Conservation (phyloP, 1,284 basidiomycete genomes). For the Fomitiporia mediterranea region DNA sequence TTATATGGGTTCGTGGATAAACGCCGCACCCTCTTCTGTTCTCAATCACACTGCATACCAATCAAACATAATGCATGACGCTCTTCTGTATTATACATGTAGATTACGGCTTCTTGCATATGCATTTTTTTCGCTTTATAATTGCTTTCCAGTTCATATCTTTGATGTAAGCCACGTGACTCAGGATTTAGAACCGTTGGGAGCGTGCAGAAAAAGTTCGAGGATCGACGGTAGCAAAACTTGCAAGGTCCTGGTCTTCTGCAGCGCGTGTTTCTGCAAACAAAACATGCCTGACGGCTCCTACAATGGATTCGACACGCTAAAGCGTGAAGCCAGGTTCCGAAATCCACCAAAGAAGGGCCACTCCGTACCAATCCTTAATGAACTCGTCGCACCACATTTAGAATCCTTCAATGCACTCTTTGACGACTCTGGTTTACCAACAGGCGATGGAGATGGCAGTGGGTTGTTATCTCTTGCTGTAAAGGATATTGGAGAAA, state of each 20-base stretch:
- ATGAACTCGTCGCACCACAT: constrained; percentile 92
- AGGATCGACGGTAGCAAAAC: not conserved
- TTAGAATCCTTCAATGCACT: constrained; percentile 97
- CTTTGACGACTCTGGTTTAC: constrained; percentile 80
- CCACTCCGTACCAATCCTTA: constrained; percentile 77
- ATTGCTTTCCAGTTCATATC: not conserved
- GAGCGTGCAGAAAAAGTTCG: not conserved
- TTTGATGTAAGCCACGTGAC: not conserved
- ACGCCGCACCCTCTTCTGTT: too few species aligned
- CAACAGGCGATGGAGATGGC: constrained; percentile 68
- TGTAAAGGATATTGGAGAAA: constrained; percentile 81
- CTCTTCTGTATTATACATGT: not conserved
- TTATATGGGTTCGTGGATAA: not conserved
- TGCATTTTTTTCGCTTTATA: not conserved
- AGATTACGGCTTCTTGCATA: not conserved
- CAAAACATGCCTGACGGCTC: constrained; percentile 18
- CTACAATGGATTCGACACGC: constrained; percentile 64
- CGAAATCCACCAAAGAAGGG: constrained; percentile 69
- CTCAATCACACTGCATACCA: not conserved
- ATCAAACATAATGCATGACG: not conserved
- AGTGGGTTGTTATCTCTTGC: constrained; percentile 79
- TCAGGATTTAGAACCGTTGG: not conserved
- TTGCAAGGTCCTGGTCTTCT: not conserved
- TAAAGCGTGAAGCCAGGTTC: constrained; percentile 81
- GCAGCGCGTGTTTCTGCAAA: not conserved